Conservation (phyloP, 345 rosid genomes). For the Nephelium lappaceum region DNA sequence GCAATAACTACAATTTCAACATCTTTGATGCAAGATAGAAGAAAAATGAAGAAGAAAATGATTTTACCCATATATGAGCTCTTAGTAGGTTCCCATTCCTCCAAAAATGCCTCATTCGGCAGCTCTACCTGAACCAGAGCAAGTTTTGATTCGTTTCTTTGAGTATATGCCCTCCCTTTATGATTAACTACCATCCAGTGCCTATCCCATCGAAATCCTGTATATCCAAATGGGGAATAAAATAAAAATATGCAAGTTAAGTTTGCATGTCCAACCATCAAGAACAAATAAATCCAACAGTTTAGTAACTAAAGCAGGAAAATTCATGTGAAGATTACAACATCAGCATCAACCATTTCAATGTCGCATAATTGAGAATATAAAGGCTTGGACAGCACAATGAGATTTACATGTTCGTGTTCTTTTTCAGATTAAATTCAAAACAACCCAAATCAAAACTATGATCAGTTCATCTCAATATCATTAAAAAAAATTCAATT, state of each 20-base stretch:
- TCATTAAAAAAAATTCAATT: constrained; percentile 1
- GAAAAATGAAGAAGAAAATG: no score
- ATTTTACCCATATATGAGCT: constrained; percentile 62
- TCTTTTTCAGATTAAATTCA: not conserved
- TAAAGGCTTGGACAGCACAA: not conserved
- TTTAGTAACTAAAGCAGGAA: not conserved
- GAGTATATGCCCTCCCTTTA: constrained; percentile 82
- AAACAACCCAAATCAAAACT: not conserved
- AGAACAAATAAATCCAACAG: not conserved
- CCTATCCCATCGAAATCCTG: constrained; percentile 91
- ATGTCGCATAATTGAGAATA: not conserved
- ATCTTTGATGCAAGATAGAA: not conserved
- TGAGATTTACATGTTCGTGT: not conserved
- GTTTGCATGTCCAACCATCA: not conserved
- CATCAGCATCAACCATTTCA: not conserved
- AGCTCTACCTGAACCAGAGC: constrained; percentile 65
- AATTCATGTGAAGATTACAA: not conserved
- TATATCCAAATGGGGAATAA: constrained; percentile 8
- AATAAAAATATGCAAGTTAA: not conserved
- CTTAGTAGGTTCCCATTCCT: constrained; percentile 59
- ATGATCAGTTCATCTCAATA: not conserved
- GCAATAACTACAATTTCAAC: not conserved
- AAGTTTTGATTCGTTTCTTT: constrained; percentile 90
- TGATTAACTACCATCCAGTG: constrained; percentile 78
- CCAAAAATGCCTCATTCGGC: constrained; percentile 61